These are phyloP conservation scores for Irpex sp. DNA, from an alignment of 1,284 basidiomycete species.

Conservation along the genomic window DNA sequence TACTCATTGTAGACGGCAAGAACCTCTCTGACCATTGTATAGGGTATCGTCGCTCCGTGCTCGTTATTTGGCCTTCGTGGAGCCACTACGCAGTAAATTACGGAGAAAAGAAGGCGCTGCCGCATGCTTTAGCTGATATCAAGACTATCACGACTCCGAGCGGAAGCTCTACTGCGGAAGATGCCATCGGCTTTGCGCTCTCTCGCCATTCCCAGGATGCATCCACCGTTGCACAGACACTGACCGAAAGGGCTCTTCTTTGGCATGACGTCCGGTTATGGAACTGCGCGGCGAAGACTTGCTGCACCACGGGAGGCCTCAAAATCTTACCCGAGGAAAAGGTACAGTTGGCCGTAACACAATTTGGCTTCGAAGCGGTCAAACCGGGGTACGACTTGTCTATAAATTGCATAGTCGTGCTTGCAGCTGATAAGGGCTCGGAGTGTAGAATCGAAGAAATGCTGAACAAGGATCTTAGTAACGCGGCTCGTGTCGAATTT, in stretches of 20 bases:
- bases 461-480: neutral
- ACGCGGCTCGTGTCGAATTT: too few species aligned
- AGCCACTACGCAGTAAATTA: constrained; percentile 22
- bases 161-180: constrained; percentile 2
- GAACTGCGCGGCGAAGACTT: neutral
- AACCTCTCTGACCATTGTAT: too few species aligned
- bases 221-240: neutral
- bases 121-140: constrained; percentile 11
- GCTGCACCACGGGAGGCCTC: neutral
- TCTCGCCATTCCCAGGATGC: neutral
- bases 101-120: constrained; percentile 5
- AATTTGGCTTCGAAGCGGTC: constrained; percentile 3
- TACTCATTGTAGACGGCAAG: too few species aligned
- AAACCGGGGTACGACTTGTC: constrained; percentile 1
- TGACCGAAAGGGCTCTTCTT: neutral
- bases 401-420: too few species aligned
- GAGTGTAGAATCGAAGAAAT: too few species aligned
- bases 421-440: too few species aligned
- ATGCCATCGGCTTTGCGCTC: constrained; percentile 9
- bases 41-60: constrained; percentile 39
- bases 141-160: neutral
- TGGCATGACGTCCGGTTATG: neutral
- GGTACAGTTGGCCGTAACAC: neutral
- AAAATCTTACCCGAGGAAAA: neutral
- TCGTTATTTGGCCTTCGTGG: constrained; percentile 33